Evolutionary conservation across 2,329 filamentous ascomycete species (phyloP).

Genomic region (Aspergillus latus): DNA sequence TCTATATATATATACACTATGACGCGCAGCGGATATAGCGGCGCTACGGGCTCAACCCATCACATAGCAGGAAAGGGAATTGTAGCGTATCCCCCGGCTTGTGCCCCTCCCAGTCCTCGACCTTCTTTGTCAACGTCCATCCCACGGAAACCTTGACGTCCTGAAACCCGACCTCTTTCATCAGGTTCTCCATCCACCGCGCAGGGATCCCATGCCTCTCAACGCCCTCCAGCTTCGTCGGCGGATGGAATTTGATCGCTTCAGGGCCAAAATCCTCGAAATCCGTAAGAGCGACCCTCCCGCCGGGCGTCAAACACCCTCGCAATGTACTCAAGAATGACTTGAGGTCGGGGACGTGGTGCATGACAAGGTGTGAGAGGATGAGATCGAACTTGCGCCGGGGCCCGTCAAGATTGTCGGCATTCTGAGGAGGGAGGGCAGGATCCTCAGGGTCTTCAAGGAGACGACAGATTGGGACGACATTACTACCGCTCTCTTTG

Average conservation of each 20-base stretch:
- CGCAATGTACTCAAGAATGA: slow-evolving; percentile 48
- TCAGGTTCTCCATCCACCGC: slow-evolving; percentile 42
- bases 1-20: not conserved
- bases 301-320: slow-evolving; percentile 50
- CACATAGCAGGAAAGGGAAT: slow-evolving; percentile 47
- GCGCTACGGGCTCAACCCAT: slow-evolving; percentile 25
- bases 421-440: slow-evolving; percentile 38
- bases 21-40: no score
- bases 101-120: slow-evolving; percentile 50
- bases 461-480: slow-evolving; percentile 49
- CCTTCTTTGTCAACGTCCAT: slow-evolving; percentile 52
- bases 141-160: slow-evolving; percentile 50
- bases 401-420: slow-evolving; percentile 25
- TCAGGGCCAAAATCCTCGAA: slow-evolving; percentile 58
- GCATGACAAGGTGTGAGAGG: slow-evolving; percentile 55
- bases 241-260: slow-evolving; percentile 54
- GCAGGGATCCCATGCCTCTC: slow-evolving; percentile 54
- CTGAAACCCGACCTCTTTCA: slow-evolving; percentile 51
- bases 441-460: slow-evolving; percentile 53
- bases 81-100: slow-evolving; percentile 34
- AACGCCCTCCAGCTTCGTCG: slow-evolving; percentile 54
- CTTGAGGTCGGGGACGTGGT: slow-evolving; percentile 53
- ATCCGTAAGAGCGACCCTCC: slow-evolving; percentile 55
- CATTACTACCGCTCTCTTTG: slow-evolving; percentile 41
- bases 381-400: slow-evolving; percentile 53